Percentiles rank a stretch among this genome's conserved stretches.
phyloP scores from a whole-genome alignment of 140 eudicot species.

The Anethum foeniculum region DNA sequence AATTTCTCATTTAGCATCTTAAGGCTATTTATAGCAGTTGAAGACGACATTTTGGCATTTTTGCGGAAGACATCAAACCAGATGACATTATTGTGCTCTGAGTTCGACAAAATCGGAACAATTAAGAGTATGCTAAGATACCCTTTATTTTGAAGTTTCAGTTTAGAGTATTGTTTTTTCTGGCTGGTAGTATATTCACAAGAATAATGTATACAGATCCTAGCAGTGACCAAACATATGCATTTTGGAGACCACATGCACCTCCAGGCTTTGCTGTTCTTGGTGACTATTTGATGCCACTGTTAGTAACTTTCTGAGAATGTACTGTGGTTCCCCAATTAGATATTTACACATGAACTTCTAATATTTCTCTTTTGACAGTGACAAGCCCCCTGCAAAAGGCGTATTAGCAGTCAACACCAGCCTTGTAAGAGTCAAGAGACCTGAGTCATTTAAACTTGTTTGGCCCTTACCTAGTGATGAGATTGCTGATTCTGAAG shows the following conservation, averaged over 20 bases:
- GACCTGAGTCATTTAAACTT: constrained; percentile 67
- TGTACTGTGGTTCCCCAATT: neutral
- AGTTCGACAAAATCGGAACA: constrained; percentile 85
- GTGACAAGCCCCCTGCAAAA: constrained; percentile 97
- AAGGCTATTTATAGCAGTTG: constrained; percentile 79
- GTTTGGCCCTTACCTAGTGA: constrained; percentile 54
- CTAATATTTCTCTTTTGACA: constrained; percentile 26
- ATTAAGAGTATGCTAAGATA: constrained; percentile 44
- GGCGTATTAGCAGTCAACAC: constrained; percentile 93
- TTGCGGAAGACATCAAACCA: constrained; percentile 73
- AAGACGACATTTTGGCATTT: constrained; percentile 81
- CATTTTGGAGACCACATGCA: constrained; percentile 97
- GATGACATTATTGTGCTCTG: constrained; percentile 81
- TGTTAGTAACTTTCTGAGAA: constrained; percentile 42
- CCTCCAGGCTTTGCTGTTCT: constrained; percentile 97
- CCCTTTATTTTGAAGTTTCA: neutral
- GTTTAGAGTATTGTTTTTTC: neutral
- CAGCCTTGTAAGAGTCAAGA: constrained; percentile 72
- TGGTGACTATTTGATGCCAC: constrained; percentile 96
- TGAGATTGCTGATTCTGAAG: constrained; percentile 30
- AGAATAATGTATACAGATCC: constrained; percentile 37
- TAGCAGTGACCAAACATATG: constrained; percentile 50
- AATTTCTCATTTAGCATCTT: constrained; percentile 90
- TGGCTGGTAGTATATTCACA: constrained; percentile 3
- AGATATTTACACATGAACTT: neutral